These are phyloP conservation scores for Thielaviopsis euricoi DNA, from an alignment of 2,329 filamentous ascomycete species.

Conservation along the genomic window DNA sequence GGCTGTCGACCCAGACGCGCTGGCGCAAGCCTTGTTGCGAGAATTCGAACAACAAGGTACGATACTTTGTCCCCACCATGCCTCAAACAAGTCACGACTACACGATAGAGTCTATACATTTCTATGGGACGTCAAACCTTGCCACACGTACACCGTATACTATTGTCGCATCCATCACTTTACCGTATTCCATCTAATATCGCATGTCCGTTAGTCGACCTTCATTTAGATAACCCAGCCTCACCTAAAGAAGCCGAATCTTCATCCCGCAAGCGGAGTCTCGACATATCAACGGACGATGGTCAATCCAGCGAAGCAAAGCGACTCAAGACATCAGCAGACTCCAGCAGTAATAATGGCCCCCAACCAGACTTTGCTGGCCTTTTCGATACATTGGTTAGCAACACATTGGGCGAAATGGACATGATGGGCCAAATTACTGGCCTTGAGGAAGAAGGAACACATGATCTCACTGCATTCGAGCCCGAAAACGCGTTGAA, in stretches of 20 bases:
- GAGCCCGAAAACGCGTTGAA: conserved; percentile 21
- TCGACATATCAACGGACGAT: conserved; percentile 1
- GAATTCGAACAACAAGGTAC: conserved; percentile 11
- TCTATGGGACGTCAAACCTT: neutral
- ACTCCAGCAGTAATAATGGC: neutral
- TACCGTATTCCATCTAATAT: neutral
- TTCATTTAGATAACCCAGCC: neutral
- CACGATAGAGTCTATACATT: neutral
- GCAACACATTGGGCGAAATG: conserved; percentile 25
- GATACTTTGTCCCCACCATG: neutral
- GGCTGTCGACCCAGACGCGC: conserved; percentile 10
- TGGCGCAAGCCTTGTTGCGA: conserved; percentile 11
- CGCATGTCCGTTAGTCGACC: neutral
- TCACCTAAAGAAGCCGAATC: conserved; percentile 1
- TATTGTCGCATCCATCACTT: neutral
- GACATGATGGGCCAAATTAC: conserved; percentile 22
- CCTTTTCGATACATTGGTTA: conserved; percentile 18
- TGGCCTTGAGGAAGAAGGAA: conserved; percentile 10
- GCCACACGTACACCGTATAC: neutral
- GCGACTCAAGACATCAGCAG: conserved; percentile 12
- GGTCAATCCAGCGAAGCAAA: conserved; percentile 4
- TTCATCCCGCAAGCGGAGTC: conserved; percentile 6
- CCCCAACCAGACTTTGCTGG: conserved; percentile 3
- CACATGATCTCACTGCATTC: conserved; percentile 16
- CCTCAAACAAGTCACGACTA: neutral